A percentile compares a stretch with the other conserved stretches of the same genome.
Conservation (phyloP, 2,329 filamentous ascomycete genomes). For the Metarhizium humberi region DNA sequence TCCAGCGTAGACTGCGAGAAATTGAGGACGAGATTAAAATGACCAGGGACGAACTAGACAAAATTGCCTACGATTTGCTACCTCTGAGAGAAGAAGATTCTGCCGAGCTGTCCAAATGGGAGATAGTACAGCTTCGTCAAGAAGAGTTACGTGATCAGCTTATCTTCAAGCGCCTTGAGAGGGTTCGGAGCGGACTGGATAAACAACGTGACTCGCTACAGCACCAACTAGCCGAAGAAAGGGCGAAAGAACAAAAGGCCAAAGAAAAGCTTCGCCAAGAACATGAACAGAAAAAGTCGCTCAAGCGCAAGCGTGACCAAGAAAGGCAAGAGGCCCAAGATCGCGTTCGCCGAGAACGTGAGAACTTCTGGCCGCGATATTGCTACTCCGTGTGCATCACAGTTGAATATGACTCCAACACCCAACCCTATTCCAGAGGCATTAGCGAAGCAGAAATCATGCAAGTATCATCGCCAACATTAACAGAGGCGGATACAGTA, state of each 20-base stretch:
- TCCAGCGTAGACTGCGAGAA: conserved; percentile 18
- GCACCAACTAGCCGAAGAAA: conserved; percentile 19
- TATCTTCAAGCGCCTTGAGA: conserved; percentile 30
- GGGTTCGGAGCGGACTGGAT: conserved; percentile 22
- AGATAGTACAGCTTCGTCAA: too few species aligned
- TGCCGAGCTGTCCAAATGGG: too few species aligned
- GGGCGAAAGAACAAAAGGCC: conserved; percentile 18
- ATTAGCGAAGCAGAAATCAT: conserved; percentile 43
- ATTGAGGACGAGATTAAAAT: conserved; percentile 13
- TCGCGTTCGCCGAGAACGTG: conserved; percentile 32
- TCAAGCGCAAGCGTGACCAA: conserved; percentile 23
- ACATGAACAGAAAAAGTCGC: conserved; percentile 24
- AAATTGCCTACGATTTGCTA: too few species aligned
- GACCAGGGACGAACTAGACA: too few species aligned
- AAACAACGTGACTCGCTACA: conserved; percentile 17
- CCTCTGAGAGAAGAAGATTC: too few species aligned
- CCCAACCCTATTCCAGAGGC: conserved; percentile 35
- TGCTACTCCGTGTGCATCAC: conserved; percentile 39
- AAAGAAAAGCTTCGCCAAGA: conserved; percentile 24
- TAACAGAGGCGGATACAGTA: conserved; percentile 9
- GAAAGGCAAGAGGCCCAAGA: conserved; percentile 32
- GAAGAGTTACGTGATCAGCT: conserved; percentile 26
- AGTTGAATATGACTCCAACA: conserved; percentile 33
- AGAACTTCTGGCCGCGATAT: conserved; percentile 37
- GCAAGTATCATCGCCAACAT: conserved; percentile 14